A percentile compares a stretch with the other conserved stretches of the same genome.
Evolutionary conservation across 805 yeast species (phyloP).

Genomic region (Suhomyces faveliae): DNA sequence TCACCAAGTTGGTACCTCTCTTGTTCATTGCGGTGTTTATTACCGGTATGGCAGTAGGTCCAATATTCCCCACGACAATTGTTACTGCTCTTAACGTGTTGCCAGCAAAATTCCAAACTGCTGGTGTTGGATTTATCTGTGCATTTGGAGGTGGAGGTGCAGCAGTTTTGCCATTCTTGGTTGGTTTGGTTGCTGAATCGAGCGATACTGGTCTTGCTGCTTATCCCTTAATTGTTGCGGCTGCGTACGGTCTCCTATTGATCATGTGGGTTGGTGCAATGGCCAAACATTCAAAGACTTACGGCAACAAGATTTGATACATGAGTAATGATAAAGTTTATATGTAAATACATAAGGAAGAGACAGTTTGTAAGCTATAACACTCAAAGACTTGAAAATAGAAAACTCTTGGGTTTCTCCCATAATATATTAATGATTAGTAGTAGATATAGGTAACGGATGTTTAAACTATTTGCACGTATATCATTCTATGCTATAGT

Average conservation of each 20-base stretch:
- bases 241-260: slow-evolving; percentile 23
- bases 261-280: slow-evolving; percentile 23
- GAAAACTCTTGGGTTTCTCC: background rate
- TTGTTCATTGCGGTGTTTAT: slow-evolving; percentile 37
- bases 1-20: slow-evolving; percentile 20
- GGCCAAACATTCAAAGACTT: background rate
- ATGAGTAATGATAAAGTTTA: background rate
- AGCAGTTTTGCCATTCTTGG: slow-evolving; percentile 66
- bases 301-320: background rate
- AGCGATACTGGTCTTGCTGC: slow-evolving; percentile 31
- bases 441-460: background rate
- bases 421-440: background rate
- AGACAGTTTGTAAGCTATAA: background rate
- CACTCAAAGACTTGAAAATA: background rate
- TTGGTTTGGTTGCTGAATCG: slow-evolving; percentile 49
- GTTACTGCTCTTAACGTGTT: slow-evolving; percentile 60
- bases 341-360: background rate
- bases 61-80: slow-evolving; percentile 65
- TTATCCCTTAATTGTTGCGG: slow-evolving; percentile 31
- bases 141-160: slow-evolving; percentile 84
- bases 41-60: slow-evolving; percentile 53
- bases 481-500: background rate
- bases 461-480: background rate
- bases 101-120: slow-evolving; percentile 58
- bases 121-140: slow-evolving; percentile 72